Evolutionary conservation across 371 early-diverging fungal species (phyloP).

Genomic region (Mucor racemosus): DNA sequence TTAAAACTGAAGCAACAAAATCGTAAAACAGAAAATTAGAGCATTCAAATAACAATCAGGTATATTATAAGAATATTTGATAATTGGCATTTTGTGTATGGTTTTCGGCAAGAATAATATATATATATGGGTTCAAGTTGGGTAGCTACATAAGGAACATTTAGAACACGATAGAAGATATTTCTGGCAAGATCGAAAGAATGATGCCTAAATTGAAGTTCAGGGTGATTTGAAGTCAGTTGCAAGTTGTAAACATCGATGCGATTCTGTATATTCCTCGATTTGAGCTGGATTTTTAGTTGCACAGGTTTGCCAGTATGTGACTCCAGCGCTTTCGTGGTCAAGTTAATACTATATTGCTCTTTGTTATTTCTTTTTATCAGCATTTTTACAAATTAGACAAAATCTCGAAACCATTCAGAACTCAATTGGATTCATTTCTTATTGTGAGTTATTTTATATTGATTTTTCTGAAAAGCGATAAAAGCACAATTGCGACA

Average conservation of each 20-base stretch:
- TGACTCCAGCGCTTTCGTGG: not conserved
- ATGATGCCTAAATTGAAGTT: not conserved
- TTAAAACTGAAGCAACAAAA: too few species aligned
- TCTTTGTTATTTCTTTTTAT: not conserved
- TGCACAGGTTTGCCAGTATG: not conserved
- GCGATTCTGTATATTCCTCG: not conserved
- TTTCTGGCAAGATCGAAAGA: too few species aligned
- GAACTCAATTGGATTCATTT: not conserved
- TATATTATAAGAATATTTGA: too few species aligned
- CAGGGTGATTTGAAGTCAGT: not conserved
- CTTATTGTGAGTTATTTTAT: not conserved
- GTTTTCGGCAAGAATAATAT: too few species aligned
- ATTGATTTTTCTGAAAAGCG: not conserved
- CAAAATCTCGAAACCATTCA: not conserved
- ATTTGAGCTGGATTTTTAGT: not conserved
- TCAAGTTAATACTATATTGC: not conserved
- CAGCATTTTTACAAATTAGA: constrained; percentile 5
- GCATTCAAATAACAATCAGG: too few species aligned
- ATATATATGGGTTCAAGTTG: too few species aligned
- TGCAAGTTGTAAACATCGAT: constrained; percentile 2
- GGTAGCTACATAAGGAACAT: too few species aligned
- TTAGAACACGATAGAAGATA: too few species aligned
- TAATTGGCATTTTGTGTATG: too few species aligned
- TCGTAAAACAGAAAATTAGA: too few species aligned
- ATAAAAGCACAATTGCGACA: not conserved